Evolutionary conservation across 768 basidiomycete genomes (phyloP).

Genomic region (Panaeolus papilionaceus): DNA sequence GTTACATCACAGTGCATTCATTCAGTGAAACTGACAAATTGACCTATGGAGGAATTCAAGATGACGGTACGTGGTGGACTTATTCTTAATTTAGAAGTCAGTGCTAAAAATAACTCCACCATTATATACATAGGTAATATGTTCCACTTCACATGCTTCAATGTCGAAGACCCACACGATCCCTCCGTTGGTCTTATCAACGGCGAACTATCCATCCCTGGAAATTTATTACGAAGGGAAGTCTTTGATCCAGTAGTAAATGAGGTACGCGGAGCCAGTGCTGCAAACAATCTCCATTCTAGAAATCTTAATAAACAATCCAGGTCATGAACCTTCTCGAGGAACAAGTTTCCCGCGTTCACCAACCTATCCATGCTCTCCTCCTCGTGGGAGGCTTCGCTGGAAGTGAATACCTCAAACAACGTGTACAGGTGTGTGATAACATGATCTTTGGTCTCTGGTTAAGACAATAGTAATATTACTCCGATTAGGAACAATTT

Average conservation of each 20-base stretch:
- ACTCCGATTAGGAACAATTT: conserved; percentile 63
- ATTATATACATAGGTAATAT: conserved; percentile 61
- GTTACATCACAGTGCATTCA: conserved; percentile 28
- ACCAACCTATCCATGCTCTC: conserved; percentile 80
- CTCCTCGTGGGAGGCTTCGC: conserved; percentile 92
- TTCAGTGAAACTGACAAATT: conserved; percentile 92
- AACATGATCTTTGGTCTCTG: conserved; percentile 16
- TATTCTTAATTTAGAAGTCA: conserved; percentile 7
- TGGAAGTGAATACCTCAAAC: conserved; percentile 84
- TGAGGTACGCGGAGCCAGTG: conserved; percentile 52
- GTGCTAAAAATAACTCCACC: conserved; percentile 14
- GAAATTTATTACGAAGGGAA: conserved; percentile 76
- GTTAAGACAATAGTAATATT: conserved; percentile 19
- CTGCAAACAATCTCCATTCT: neutral
- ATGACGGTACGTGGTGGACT: conserved; percentile 64
- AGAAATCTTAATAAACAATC: neutral
- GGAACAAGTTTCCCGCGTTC: conserved; percentile 69
- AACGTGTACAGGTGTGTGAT: conserved; percentile 70
- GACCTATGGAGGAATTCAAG: conserved; percentile 69
- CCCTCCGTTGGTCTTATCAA: conserved; percentile 80
- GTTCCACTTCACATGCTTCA: conserved; percentile 93
- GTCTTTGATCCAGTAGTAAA: conserved; percentile 92
- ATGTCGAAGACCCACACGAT: conserved; percentile 84
- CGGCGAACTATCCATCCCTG: conserved; percentile 85
- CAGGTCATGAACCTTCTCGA: conserved; percentile 83